A percentile compares a stretch with the other conserved stretches of the same genome.
These are phyloP conservation scores for Leccinum fibrillosum DNA, from an alignment of 768 basidiomycete species.

Conservation along the genomic window DNA sequence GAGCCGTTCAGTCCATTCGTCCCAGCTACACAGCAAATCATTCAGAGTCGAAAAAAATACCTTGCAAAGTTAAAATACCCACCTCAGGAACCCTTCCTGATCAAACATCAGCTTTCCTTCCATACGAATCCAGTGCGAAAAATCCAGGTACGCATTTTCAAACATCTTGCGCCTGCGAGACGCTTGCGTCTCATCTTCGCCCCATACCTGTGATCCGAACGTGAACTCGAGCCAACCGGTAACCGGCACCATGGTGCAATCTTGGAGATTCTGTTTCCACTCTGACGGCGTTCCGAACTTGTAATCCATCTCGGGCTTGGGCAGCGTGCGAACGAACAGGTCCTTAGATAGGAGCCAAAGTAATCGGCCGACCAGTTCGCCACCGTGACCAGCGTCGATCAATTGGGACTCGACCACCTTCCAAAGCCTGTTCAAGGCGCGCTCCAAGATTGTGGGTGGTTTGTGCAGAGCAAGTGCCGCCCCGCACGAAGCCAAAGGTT, in stretches of 20 bases:
- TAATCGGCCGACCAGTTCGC: background rate
- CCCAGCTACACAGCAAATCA: background rate
- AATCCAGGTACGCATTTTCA: slow-evolving; percentile 6
- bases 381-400: background rate
- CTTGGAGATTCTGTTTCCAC: background rate
- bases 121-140: slow-evolving; percentile 19
- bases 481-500: slow-evolving; percentile 6
- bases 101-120: background rate
- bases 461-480: background rate
- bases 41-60: background rate
- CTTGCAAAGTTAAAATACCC: background rate
- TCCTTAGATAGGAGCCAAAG: slow-evolving; percentile 5
- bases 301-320: background rate
- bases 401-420: background rate
- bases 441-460: background rate
- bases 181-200: background rate
- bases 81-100: background rate
- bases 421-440: background rate
- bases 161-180: slow-evolving; percentile 1
- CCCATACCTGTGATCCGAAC: slow-evolving; percentile 1
- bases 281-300: background rate
- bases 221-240: slow-evolving; percentile 2
- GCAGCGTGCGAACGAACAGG: background rate
- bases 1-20: slow-evolving; percentile 8
- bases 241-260: slow-evolving; percentile 3